Evolutionary conservation across 2,329 filamentous ascomycete species (phyloP).

Genomic region (Fusarium sarcochroum): DNA sequence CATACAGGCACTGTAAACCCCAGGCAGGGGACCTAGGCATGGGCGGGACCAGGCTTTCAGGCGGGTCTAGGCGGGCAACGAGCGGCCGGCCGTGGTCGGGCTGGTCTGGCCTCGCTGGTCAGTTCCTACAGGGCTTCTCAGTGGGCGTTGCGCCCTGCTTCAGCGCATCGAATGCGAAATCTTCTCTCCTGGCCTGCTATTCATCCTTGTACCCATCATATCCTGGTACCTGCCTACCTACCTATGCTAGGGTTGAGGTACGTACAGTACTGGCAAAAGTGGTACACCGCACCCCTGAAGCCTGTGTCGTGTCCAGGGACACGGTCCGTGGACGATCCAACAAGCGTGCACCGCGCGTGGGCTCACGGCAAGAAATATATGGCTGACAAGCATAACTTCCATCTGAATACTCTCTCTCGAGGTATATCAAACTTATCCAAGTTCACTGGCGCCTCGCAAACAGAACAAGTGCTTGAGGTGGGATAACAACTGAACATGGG

Average conservation of each 20-base stretch:
- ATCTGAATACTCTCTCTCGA: neutral
- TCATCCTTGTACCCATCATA: neutral
- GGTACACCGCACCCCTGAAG: conserved; percentile 1
- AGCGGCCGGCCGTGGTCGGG: conserved; percentile 10
- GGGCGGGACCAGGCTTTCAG: conserved; percentile 1
- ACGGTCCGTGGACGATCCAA: conserved; percentile 18
- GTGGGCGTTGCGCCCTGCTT: conserved; percentile 3
- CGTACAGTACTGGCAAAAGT: conserved; percentile 10
- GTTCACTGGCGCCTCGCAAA: no score
- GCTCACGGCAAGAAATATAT: conserved; percentile 38
- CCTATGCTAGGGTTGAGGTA: neutral
- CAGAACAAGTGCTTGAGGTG: no score
- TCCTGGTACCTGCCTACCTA: no score
- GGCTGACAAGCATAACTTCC: neutral
- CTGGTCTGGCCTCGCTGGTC: conserved; percentile 13
- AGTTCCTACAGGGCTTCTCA: conserved; percentile 3
- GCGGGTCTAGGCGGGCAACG: conserved; percentile 17
- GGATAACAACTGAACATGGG: no score
- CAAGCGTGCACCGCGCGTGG: conserved; percentile 32
- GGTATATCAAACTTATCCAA: no score
- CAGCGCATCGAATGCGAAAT: neutral
- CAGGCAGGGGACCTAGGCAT: conserved; percentile 11
- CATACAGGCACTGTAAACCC: conserved; percentile 15
- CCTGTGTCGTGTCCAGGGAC: conserved; percentile 16
- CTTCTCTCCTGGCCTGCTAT: neutral